Percentiles rank a stretch among this genome's conserved stretches.
phyloP scores from a whole-genome alignment of 2,329 filamentous ascomycete genomes.

The Sporothrix humicola region DNA sequence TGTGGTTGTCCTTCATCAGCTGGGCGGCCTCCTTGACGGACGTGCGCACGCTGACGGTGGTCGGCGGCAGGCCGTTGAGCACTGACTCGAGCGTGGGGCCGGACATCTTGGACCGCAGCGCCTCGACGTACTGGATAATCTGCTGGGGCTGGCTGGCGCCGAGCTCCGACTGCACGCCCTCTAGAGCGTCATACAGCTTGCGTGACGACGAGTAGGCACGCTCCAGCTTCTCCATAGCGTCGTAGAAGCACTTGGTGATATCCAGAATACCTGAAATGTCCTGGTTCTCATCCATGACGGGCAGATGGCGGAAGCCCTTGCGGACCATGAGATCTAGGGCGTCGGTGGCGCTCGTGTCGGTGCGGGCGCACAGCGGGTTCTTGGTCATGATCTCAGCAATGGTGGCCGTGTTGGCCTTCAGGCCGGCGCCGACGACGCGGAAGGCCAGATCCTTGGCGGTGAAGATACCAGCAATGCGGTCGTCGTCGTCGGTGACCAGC shows the following conservation, averaged over 20 bases:
- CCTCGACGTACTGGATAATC: conserved; percentile 98
- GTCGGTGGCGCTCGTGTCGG: conserved; percentile 97
- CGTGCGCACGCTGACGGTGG: conserved; percentile 92
- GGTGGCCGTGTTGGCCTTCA: conserved; percentile 86
- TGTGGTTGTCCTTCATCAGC: conserved; percentile 99
- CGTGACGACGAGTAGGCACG: conserved; percentile 97
- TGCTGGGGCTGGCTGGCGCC: conserved; percentile 96
- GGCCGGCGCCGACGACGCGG: conserved; percentile 87
- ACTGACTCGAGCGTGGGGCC: conserved; percentile 95
- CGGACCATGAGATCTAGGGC: conserved; percentile 97
- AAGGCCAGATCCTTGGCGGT: conserved; percentile 98
- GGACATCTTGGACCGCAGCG: conserved; percentile 94
- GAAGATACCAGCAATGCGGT: conserved; percentile 97
- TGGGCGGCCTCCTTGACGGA: conserved; percentile 94
- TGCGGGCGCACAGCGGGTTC: conserved; percentile 95
- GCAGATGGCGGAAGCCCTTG: conserved; percentile 95
- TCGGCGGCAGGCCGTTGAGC: conserved; percentile 86
- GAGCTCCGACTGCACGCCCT: conserved; percentile 96
- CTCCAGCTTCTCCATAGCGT: conserved; percentile 99
- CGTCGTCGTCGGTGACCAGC: conserved; percentile 95
- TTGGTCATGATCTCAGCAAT: conserved; percentile 99
- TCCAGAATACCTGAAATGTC: conserved; percentile 97
- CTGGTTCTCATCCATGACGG: conserved; percentile 99
- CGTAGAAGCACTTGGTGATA: conserved; percentile 99
- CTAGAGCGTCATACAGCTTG: conserved; percentile 94